phyloP scores from a whole-genome alignment of 768 basidiomycete species.

The Leucogyrophana mollusca region DNA sequence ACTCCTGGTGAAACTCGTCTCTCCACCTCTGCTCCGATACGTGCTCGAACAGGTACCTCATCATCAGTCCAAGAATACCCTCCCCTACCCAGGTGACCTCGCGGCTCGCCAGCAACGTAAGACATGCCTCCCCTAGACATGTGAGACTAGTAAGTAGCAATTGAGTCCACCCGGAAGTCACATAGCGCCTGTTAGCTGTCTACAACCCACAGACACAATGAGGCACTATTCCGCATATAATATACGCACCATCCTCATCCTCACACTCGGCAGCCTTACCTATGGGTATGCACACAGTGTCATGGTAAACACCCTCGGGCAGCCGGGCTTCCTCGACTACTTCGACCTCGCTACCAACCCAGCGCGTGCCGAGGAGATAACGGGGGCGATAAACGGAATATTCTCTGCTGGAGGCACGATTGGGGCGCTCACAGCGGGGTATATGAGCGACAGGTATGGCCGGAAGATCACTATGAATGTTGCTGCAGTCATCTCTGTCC shows the following conservation, averaged over 20 bases:
- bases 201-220: background rate
- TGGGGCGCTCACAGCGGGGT: conserved; percentile 2
- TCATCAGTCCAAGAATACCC: too few species aligned
- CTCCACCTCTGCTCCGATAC: too few species aligned
- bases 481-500: background rate
- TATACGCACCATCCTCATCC: background rate
- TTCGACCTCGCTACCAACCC: background rate
- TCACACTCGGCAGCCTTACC: background rate
- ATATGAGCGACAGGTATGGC: background rate
- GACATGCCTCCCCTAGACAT: too few species aligned
- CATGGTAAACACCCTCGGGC: background rate
- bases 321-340: background rate
- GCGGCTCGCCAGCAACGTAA: too few species aligned
- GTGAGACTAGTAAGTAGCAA: too few species aligned
- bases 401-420: conserved; percentile 3
- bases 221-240: background rate
- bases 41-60: too few species aligned
- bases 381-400: conserved; percentile 1
- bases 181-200: too few species aligned
- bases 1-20: too few species aligned
- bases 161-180: too few species aligned
- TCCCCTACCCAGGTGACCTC: too few species aligned
- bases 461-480: conserved; percentile 2
- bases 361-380: background rate
- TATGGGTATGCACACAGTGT: background rate